Evolutionary conservation across 768 basidiomycete genomes (phyloP).

Genomic region (Erythrobasidium yunnanense): DNA sequence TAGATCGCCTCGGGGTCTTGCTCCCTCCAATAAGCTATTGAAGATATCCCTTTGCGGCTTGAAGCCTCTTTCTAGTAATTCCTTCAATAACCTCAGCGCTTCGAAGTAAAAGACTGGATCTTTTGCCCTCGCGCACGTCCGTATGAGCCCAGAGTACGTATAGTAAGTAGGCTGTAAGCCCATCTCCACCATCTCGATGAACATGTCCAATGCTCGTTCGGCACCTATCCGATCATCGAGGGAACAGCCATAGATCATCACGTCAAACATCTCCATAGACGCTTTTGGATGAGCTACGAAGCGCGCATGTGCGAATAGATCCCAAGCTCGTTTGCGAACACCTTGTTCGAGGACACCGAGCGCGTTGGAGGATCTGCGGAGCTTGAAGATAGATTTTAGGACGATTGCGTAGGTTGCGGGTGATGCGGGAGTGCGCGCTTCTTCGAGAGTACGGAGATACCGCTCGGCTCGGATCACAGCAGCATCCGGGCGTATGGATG

Average conservation of each 20-base stretch:
- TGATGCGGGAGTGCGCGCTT: not conserved
- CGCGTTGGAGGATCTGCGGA: not conserved
- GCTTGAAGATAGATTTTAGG: constrained; percentile 27
- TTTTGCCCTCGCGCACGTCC: constrained; percentile 56
- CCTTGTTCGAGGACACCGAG: constrained; percentile 48
- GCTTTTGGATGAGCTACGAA: constrained; percentile 82
- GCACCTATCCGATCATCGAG: constrained; percentile 56
- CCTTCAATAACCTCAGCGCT: constrained; percentile 67
- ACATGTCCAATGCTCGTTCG: constrained; percentile 83
- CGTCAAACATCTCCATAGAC: constrained; percentile 57
- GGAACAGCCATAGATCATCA: constrained; percentile 82
- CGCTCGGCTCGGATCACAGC: constrained; percentile 6
- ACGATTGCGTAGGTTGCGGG: constrained; percentile 27
- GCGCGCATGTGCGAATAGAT: constrained; percentile 90
- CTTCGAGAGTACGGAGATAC: constrained; percentile 17
- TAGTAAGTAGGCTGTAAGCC: constrained; percentile 50
- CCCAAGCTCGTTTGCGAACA: constrained; percentile 60
- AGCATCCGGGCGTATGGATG: not conserved
- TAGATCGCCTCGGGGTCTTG: constrained; percentile 75
- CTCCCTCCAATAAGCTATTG: constrained; percentile 74
- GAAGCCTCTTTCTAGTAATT: constrained; percentile 62
- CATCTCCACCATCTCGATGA: constrained; percentile 76
- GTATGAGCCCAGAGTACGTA: constrained; percentile 72
- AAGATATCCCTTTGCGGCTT: constrained; percentile 60
- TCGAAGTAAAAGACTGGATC: constrained; percentile 49